phyloP scores from a whole-genome alignment of 2,329 filamentous ascomycete species.

The Colletotrichum graminicola region DNA sequence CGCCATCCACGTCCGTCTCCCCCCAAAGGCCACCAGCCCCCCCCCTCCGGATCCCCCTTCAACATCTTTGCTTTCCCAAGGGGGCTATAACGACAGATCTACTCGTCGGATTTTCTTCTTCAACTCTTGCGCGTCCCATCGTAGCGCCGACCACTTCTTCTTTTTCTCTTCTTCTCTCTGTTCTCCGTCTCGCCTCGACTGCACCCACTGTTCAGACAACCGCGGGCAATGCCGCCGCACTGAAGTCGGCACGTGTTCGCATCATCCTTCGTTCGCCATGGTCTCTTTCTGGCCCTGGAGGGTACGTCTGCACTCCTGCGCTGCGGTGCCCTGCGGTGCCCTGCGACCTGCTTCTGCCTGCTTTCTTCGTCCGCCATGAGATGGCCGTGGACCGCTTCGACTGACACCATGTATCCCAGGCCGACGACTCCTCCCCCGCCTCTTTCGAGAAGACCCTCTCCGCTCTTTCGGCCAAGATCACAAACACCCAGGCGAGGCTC shows the following conservation, averaged over 20 bases:
- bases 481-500: slow-evolving; percentile 77
- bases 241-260: slow-evolving; percentile 38
- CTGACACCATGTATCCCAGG: slow-evolving; percentile 59
- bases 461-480: slow-evolving; percentile 84
- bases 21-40: slow-evolving; percentile 12
- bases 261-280: slow-evolving; percentile 62
- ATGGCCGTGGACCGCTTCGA: background rate
- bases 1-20: background rate
- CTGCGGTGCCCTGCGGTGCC: too few relatives aligned
- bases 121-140: slow-evolving; percentile 8
- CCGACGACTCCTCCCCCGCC: slow-evolving; percentile 84
- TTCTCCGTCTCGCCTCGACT: background rate
- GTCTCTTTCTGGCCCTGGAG: slow-evolving; percentile 89
- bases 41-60: slow-evolving; percentile 15
- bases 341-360: background rate
- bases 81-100: slow-evolving; percentile 6
- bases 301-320: slow-evolving; percentile 59
- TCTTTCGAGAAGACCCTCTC: slow-evolving; percentile 94
- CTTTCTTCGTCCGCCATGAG: background rate
- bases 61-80: slow-evolving; percentile 17
- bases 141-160: background rate
- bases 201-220: background rate
- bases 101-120: slow-evolving; percentile 10
- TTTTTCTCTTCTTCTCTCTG: background rate
- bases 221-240: slow-evolving; percentile 33